These are phyloP conservation scores for Ustilago loliicola DNA, from an alignment of 1,284 basidiomycete species.

Conservation along the genomic window DNA sequence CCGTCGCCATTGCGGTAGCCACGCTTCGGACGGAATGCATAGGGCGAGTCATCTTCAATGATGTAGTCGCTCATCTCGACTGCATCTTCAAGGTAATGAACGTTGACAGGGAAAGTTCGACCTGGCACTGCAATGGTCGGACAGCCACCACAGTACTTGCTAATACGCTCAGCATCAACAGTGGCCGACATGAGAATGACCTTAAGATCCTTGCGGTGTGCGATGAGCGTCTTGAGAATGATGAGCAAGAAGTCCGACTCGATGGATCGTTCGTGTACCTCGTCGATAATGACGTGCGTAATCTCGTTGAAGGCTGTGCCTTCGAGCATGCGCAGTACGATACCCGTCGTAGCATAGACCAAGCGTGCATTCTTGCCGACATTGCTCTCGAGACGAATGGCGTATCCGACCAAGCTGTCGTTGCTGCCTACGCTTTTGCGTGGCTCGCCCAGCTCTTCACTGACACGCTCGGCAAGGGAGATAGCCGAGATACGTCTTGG, in stretches of 20 bases:
- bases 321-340: constrained; percentile 96
- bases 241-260: constrained; percentile 98
- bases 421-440: constrained; percentile 83
- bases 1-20: constrained; percentile 40
- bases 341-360: constrained; percentile 85
- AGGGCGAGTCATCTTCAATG: constrained; percentile 82
- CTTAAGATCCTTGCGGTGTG: constrained; percentile 85
- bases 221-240: constrained; percentile 88
- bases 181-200: constrained; percentile 98
- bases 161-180: constrained; percentile 90
- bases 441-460: constrained; percentile 89
- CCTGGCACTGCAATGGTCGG: constrained; percentile 85
- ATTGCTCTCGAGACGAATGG: constrained; percentile 92
- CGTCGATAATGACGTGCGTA: constrained; percentile 90
- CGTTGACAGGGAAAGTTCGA: constrained; percentile 94
- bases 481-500: constrained; percentile 97
- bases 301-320: constrained; percentile 90
- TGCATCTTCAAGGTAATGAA: constrained; percentile 91
- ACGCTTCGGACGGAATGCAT: constrained; percentile 74
- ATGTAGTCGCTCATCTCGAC: constrained; percentile 88
- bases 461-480: constrained; percentile 95
- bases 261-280: constrained; percentile 93
- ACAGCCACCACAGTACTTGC: constrained; percentile 91
- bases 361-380: constrained; percentile 60
- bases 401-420: constrained; percentile 90